Conservation (phyloP, 140 eudicot species). For the Anethum foeniculum region DNA sequence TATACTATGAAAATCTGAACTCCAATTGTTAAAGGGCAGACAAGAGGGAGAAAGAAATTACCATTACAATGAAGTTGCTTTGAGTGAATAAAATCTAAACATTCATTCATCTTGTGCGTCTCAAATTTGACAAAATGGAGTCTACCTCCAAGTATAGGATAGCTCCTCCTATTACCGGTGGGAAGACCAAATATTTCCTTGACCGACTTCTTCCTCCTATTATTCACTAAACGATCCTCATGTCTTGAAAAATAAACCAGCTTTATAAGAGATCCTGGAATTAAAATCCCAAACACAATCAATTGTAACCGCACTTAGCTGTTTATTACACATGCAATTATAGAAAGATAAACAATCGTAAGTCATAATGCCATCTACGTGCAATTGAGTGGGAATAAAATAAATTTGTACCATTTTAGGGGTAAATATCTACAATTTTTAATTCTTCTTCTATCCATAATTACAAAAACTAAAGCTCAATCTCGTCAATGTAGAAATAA, state of each 20-base stretch:
- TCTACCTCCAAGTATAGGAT: constrained; percentile 53
- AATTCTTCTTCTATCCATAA: no score
- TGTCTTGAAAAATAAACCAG: constrained; percentile 66
- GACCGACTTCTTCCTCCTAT: constrained; percentile 14
- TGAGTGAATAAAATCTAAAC: constrained; percentile 69
- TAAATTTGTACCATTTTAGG: no score
- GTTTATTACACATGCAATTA: neutral
- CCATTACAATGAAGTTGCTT: constrained; percentile 89
- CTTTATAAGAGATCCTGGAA: constrained; percentile 75
- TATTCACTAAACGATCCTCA: constrained; percentile 22
- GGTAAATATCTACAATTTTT: no score
- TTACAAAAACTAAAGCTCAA: no score
- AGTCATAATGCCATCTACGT: no score
- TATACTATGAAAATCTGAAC: neutral
- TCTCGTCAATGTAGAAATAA: no score
- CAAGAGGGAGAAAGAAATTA: constrained; percentile 38
- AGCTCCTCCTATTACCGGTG: constrained; percentile 17
- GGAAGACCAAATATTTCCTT: constrained; percentile 25
- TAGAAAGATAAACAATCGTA: neutral
- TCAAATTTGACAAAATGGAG: constrained; percentile 77
- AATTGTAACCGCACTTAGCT: neutral
- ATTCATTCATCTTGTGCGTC: constrained; percentile 68
- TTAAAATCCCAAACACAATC: neutral
- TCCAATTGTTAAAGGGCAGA: neutral
- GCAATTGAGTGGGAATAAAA: no score